Percentiles rank a stretch among this genome's conserved stretches.
phyloP scores from a whole-genome alignment of 768 basidiomycete species.

The Cystofilobasidium ferigula region DNA sequence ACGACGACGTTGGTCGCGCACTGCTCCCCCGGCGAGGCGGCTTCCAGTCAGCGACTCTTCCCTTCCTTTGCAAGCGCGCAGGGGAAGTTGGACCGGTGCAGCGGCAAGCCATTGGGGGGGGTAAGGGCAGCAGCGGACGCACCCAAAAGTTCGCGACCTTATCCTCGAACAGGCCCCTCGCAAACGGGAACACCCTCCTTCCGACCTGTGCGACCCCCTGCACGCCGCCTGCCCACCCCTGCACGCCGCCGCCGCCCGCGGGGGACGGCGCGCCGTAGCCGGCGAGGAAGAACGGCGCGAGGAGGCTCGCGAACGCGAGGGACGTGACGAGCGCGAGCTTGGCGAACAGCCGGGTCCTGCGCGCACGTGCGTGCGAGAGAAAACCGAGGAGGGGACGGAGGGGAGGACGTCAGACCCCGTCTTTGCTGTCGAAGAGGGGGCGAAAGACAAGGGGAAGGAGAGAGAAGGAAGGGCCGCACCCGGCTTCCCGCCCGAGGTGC shows the following conservation, averaged over 20 bases:
- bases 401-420: not conserved
- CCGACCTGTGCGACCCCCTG: conserved; percentile 47
- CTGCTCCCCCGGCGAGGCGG: no score
- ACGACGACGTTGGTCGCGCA: conserved; percentile 79
- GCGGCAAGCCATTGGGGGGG: not conserved
- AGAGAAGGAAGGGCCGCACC: conserved; percentile 48
- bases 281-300: conserved; percentile 56
- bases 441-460: not conserved
- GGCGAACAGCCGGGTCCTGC: conserved; percentile 49
- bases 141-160: conserved; percentile 84
- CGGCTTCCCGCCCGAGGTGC: conserved; percentile 56
- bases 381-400: not conserved
- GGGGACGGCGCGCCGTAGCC: conserved; percentile 38
- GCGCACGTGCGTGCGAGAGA: conserved; percentile 23
- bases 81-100: not conserved
- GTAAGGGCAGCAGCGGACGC: not conserved
- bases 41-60: no score
- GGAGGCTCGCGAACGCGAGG: conserved; percentile 56
- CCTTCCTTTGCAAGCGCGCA: not conserved
- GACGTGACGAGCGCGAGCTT: conserved; percentile 55
- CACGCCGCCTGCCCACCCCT: conserved; percentile 27
- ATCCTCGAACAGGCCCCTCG: conserved; percentile 49
- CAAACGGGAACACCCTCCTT: conserved; percentile 79
- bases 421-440: no score
- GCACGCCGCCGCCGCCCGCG: no score